Evolutionary conservation across 371 early-diverging fungal genomes (phyloP), one percentile per base, ranked within the genome.

Genomic region (Blakeslea trispora): DNA sequence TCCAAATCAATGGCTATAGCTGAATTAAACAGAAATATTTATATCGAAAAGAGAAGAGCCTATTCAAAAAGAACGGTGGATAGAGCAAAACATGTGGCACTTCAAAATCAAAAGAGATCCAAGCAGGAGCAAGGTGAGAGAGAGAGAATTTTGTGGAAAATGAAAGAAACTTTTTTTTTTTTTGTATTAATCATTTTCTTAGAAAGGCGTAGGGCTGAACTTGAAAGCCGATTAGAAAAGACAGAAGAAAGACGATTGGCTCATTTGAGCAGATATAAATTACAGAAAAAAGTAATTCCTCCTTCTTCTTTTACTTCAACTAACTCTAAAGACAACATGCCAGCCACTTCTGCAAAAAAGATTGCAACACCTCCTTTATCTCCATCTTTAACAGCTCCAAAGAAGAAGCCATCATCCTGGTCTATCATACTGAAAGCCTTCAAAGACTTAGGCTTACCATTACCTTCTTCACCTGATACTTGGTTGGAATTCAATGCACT

Each of bases 41-140:
- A 69, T 23, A 67, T 77, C 14, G 77, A 77, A 47, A 61, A 72
- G 23, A 60, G 72, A 50, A 60, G 74, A 43, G 57, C 61, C 9
- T 60, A 67, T 9, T 74, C 68, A 17, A 71, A 74, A 50, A 66
- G 74, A 41, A 50, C 61, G 11, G 72, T 77, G 5, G 77, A 77
- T 50, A 61, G 74, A 19, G 77, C 77, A 11, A 77, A 77, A 40
- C 34, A 57, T 7, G 66, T 69, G 21, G 77, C 68, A 17, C 63
- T 59, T 35, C 69, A 74, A 41, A 69, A 74, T 37, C 59, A 57
- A 18, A 61, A 19, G 56, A 59, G 56, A 44, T 66, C 55, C 45
- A 59, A 62, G 50, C 64, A 53, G 46, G 64, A 64, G 55, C 66
- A 58, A 57, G 65, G 65, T 64, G 51, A 42, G 47, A 47, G 19